Evolutionary conservation across 306 rosid genomes (phyloP), one percentile per base, ranked within the genome.

Genomic region (Aeschynomene evenia): DNA sequence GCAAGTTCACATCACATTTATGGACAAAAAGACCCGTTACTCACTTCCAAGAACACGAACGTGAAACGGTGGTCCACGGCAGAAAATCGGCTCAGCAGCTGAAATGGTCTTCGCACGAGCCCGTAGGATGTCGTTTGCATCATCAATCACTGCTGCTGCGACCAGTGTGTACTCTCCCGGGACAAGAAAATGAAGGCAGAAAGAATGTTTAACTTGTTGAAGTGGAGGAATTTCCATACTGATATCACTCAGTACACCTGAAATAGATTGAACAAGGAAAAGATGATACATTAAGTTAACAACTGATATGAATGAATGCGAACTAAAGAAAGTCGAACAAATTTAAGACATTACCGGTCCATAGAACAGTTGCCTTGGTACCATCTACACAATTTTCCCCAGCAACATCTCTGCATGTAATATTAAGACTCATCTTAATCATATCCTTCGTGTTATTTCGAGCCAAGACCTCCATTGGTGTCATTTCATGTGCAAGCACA

Each of bases 21-120:
- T 26, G 69, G 75, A 52, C 65, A 57, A 70, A 59, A 65, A 28
- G n/a, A n/a, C 15, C 16, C 14, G 59, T 82, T 70, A 91, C 1
- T 83, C 78, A 63, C 85, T 84, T 14, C 96, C 97, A 40, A 74
- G 80, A 62, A 87, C 89, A n/a, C 81, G 84, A 40, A 89, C 86
- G 43, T 87, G 96, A 79, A 87, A 94, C 2, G 97, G 97, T 18
- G 97, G 97, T 42, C 99, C 99, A 0, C 95, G 87, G 40, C 97
- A 91, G 88, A 94, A 85, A 45, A 94, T 94, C 1, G 97, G 92
- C 80, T 87, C 99, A 6, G 86, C 88, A 0, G 92, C 79, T 6
- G 87, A 87, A 33, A 72, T 69, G 23, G 99, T 73, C 73, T 83
- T 87, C 0, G 96, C 98, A 16, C 96, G 95, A 70, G 97, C 81